Percentiles rank a stretch among this genome's conserved stretches.
Evolutionary conservation across 2,329 filamentous ascomycete species (phyloP).

Genomic region (Neonectria punicea): DNA sequence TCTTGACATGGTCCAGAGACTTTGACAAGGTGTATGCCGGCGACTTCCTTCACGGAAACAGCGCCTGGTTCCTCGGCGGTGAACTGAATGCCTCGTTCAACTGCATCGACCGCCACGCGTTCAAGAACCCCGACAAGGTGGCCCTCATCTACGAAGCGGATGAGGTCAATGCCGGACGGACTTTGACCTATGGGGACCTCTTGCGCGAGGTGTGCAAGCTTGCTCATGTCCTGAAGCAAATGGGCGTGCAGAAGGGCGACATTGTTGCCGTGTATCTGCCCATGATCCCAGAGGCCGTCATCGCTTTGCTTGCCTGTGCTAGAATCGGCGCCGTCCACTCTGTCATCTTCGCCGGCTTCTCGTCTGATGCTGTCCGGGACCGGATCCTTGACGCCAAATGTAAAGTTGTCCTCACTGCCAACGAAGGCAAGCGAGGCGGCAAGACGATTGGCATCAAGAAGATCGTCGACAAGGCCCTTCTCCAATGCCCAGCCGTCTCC

Average conservation of each 20-base stretch:
- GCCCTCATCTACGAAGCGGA: slow-evolving; percentile 98
- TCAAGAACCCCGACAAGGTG: slow-evolving; percentile 86
- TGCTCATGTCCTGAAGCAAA: slow-evolving; percentile 84
- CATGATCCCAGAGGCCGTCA: slow-evolving; percentile 93
- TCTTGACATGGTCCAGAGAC: slow-evolving; percentile 86
- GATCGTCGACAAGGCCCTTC: slow-evolving; percentile 94
- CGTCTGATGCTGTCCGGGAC: slow-evolving; percentile 89
- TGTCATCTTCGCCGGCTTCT: slow-evolving; percentile 95
- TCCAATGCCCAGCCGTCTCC: slow-evolving; percentile 77
- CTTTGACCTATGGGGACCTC: slow-evolving; percentile 88
- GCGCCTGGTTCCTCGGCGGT: slow-evolving; percentile 91
- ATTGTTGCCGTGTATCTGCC: slow-evolving; percentile 94
- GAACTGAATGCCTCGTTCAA: slow-evolving; percentile 93
- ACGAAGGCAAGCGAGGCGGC: slow-evolving; percentile 93
- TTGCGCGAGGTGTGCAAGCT: slow-evolving; percentile 86
- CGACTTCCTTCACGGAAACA: slow-evolving; percentile 79
- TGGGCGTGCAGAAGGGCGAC: slow-evolving; percentile 94
- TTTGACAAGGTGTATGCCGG: slow-evolving; percentile 87
- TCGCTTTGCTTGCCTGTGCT: slow-evolving; percentile 80
- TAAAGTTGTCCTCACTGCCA: slow-evolving; percentile 90
- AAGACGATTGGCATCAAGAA: slow-evolving; percentile 95
- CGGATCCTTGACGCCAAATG: slow-evolving; percentile 87
- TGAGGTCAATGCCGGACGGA: slow-evolving; percentile 84
- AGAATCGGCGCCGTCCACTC: slow-evolving; percentile 94
- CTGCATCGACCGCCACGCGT: slow-evolving; percentile 91